Evolutionary conservation across 176 grass and related monocot genomes (phyloP).

Genomic region (Oryza meyeriana): DNA sequence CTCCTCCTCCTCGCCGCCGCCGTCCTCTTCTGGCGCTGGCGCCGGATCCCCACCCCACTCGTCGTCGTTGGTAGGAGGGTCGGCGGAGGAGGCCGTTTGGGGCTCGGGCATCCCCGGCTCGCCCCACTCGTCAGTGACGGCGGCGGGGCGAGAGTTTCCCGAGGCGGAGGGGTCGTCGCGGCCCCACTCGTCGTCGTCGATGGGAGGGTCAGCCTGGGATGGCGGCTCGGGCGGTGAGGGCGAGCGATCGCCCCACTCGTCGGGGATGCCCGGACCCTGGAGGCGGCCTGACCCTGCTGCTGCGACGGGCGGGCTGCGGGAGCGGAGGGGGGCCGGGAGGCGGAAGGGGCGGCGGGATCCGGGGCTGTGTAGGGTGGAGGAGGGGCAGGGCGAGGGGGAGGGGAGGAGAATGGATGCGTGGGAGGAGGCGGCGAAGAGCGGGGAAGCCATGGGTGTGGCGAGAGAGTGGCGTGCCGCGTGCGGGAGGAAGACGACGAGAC

Average conservation of each 20-base stretch:
- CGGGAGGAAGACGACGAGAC: too few species aligned
- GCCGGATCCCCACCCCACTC: slow-evolving; percentile 48
- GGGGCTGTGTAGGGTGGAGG: not conserved
- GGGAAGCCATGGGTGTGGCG: slow-evolving; percentile 22
- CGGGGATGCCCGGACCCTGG: slow-evolving; percentile 29
- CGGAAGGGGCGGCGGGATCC: slow-evolving; percentile 16
- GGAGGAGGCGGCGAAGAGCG: slow-evolving; percentile 36
- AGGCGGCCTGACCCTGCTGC: not conserved
- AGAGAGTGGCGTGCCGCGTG: not conserved
- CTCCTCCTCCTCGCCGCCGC: slow-evolving; percentile 28
- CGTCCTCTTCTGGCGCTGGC: not conserved
- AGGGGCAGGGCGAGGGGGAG: slow-evolving; percentile 9
- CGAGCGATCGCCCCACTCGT: slow-evolving; percentile 62
- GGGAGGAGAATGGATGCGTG: slow-evolving; percentile 36
- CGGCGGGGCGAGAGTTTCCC: slow-evolving; percentile 13
- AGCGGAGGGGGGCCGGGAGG: not conserved
- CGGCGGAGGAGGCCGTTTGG: slow-evolving; percentile 19
- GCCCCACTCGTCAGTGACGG: slow-evolving; percentile 71
- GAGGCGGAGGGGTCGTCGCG: slow-evolving; percentile 12
- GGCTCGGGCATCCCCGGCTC: slow-evolving; percentile 35
- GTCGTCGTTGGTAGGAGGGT: slow-evolving; percentile 63
- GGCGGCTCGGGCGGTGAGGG: slow-evolving; percentile 27
- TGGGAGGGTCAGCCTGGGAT: slow-evolving; percentile 34
- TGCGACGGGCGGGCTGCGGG: not conserved
- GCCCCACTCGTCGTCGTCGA: slow-evolving; percentile 80